These are phyloP conservation scores for Teunomyces panamensis DNA, from an alignment of 805 yeast genomes.

Conservation along the genomic window DNA sequence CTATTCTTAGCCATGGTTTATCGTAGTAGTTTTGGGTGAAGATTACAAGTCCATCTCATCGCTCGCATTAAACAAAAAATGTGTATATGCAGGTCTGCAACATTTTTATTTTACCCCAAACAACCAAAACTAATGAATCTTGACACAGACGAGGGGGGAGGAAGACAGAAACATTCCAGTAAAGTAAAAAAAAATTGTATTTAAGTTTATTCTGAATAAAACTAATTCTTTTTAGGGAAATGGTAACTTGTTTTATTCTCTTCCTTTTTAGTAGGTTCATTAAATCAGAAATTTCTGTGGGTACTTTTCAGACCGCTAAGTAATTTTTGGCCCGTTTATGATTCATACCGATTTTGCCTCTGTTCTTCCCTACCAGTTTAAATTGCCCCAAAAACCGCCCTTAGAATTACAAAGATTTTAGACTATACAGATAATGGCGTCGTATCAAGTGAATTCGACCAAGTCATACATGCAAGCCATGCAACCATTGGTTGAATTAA, in stretches of 20 bases:
- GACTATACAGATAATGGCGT: constrained; percentile 25
- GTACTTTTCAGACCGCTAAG: constrained; percentile 1
- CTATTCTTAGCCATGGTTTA: constrained; percentile 9
- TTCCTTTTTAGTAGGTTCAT: neutral
- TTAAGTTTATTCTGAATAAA: too few species aligned
- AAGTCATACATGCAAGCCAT: constrained; percentile 77
- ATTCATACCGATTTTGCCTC: constrained; percentile 1
- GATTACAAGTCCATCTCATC: constrained; percentile 9
- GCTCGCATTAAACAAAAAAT: neutral
- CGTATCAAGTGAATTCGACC: constrained; percentile 56
- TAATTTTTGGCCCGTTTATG: constrained; percentile 1
- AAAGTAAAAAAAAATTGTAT: too few species aligned
- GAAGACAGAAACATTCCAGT: too few species aligned
- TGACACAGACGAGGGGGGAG: too few species aligned
- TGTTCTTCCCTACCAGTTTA: neutral
- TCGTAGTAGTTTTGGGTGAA: neutral
- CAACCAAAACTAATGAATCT: too few species aligned
- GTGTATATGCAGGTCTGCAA: neutral
- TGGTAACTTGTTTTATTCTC: neutral
- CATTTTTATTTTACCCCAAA: neutral
- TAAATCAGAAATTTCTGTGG: neutral
- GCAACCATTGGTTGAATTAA: constrained; percentile 60
- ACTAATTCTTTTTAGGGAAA: too few species aligned
- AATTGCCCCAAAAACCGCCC: neutral
- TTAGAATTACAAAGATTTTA: neutral